Percentiles rank a stretch among this genome's conserved stretches.
Conservation (phyloP, 208 protist genomes). For the Crithidia expoeki region DNA sequence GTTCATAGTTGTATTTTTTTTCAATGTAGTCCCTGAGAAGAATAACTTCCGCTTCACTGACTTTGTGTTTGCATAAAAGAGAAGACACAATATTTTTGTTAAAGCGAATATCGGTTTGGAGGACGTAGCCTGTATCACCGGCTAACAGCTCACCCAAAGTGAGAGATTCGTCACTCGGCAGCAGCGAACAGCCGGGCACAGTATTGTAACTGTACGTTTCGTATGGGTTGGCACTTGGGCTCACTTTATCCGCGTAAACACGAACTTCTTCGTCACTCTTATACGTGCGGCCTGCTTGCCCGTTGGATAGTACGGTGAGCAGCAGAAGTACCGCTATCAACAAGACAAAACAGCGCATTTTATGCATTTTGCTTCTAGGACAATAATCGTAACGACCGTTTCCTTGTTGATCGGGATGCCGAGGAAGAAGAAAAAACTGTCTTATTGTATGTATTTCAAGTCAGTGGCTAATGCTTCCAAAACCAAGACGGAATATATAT, state of each 20-base stretch:
- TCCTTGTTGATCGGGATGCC: no score
- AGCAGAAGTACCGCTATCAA: not conserved
- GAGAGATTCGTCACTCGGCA: constrained; percentile 28
- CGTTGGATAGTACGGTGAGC: not conserved
- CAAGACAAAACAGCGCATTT: not conserved
- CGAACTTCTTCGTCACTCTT: constrained; percentile 5
- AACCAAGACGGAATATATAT: no score
- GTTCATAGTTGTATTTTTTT: constrained; percentile 58
- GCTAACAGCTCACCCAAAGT: constrained; percentile 84
- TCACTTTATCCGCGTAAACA: constrained; percentile 27
- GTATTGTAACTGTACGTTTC: constrained; percentile 94
- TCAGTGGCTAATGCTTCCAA: no score
- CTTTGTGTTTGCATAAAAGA: constrained; percentile 47
- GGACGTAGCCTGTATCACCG: constrained; percentile 57
- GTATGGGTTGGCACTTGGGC: constrained; percentile 78
- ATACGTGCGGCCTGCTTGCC: constrained; percentile 6
- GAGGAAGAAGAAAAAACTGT: not conserved
- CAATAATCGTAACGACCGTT: not conserved
- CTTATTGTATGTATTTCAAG: no score
- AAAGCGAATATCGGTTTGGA: constrained; percentile 63
- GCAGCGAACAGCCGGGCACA: constrained; percentile 74
- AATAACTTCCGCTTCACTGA: constrained; percentile 11
- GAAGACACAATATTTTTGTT: constrained; percentile 13
- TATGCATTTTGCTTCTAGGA: not conserved
- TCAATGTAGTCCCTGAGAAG: constrained; percentile 36